phyloP scores from a whole-genome alignment of 441 rosid genomes.

The Corymbia calophylla region DNA sequence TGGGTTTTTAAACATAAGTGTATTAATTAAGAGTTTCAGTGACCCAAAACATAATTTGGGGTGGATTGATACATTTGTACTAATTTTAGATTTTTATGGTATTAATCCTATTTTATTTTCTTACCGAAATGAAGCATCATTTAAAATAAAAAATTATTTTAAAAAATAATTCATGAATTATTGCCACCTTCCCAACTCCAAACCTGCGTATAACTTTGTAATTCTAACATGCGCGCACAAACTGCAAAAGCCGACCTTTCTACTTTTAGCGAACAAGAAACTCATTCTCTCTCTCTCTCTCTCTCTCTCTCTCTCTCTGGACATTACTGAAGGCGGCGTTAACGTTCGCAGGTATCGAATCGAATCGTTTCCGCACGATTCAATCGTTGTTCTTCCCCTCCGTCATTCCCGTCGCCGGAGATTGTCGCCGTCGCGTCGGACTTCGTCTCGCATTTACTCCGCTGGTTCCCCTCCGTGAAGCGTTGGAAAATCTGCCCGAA shows the following conservation, averaged over 20 bases:
- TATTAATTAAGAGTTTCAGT: too few relatives aligned
- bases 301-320: not conserved
- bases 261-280: not conserved
- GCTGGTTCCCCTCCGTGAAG: not conserved
- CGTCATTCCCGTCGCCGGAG: not conserved
- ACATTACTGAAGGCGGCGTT: not conserved
- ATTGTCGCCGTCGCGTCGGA: not conserved
- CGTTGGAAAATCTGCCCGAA: not conserved
- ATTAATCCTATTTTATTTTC: not conserved
- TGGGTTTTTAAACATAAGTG: too few relatives aligned
- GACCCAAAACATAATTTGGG: too few relatives aligned
- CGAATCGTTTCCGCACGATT: not conserved
- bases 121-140: rapidly evolving
- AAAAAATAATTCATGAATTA: not conserved
- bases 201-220: not conserved
- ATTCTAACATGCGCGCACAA: not conserved
- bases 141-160: not conserved
- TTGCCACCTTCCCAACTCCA: not conserved
- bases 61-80: too few relatives aligned
- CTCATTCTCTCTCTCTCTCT: not conserved
- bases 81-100: too few relatives aligned
- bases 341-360: not conserved
- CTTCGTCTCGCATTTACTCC: not conserved
- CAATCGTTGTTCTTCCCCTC: not conserved
- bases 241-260: not conserved